phyloP scores from a whole-genome alignment of 192 early-diverging fungal genomes.

The Chytriomyces hyalinus region DNA sequence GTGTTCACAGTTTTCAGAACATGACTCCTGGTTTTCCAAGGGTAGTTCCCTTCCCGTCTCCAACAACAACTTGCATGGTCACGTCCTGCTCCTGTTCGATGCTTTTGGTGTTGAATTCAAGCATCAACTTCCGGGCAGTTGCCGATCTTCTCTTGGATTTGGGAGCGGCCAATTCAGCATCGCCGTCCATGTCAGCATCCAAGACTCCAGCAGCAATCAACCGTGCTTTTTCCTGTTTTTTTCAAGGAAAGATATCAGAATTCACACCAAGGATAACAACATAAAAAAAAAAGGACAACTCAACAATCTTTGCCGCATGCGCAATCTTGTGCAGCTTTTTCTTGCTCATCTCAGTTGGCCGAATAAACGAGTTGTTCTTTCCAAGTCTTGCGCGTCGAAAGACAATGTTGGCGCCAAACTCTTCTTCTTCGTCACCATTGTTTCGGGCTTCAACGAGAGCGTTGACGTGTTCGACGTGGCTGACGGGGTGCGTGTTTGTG shows the following conservation, averaged over 20 bases:
- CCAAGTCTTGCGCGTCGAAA: slow-evolving; percentile 6
- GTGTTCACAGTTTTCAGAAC: neutral
- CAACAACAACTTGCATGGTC: neutral
- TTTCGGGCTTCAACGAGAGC: neutral
- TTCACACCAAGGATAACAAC: neutral
- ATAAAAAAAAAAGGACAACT: neutral
- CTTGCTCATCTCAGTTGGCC: neutral
- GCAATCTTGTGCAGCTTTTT: slow-evolving; percentile 1
- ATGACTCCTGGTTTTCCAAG: slow-evolving; percentile 21
- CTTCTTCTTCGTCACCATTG: neutral
- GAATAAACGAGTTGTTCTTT: slow-evolving; percentile 7
- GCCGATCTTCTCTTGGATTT: slow-evolving; percentile 18
- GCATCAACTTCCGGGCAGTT: neutral
- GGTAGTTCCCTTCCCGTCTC: slow-evolving; percentile 8
- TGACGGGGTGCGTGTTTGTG: slow-evolving; percentile 1
- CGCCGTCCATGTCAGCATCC: slow-evolving; percentile 17
- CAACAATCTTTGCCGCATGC: slow-evolving; percentile 3
- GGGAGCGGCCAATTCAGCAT: slow-evolving; percentile 5
- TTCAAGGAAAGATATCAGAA: neutral
- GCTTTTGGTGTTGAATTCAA: slow-evolving; percentile 9
- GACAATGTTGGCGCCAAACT: neutral
- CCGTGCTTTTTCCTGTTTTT: neutral
- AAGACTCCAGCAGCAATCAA: neutral
- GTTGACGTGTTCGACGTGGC: neutral
- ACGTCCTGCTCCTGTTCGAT: neutral